phyloP scores from a whole-genome alignment of 2,329 filamentous ascomycete genomes.

The Phialocephala subalpina region DNA sequence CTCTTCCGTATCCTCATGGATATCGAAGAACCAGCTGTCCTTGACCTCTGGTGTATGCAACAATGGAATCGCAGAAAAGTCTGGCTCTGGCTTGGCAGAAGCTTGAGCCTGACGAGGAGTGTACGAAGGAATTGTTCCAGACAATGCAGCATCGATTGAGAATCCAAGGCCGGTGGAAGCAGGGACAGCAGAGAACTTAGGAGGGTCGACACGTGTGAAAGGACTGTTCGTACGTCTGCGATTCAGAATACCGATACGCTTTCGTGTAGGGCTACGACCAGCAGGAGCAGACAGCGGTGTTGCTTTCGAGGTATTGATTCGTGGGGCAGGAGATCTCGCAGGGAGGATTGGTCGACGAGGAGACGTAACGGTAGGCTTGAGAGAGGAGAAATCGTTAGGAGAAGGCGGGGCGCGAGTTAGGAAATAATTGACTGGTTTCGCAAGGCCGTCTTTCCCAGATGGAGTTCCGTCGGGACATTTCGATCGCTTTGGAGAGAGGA shows the following conservation, averaged over 20 bases:
- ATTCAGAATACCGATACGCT: slow-evolving; percentile 73
- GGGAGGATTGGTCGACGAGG: slow-evolving; percentile 53
- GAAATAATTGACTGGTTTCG: slow-evolving; percentile 44
- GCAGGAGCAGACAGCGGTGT: slow-evolving; percentile 72
- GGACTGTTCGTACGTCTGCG: slow-evolving; percentile 70
- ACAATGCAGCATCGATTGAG: slow-evolving; percentile 84
- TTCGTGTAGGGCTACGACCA: slow-evolving; percentile 82
- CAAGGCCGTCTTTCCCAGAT: slow-evolving; percentile 34
- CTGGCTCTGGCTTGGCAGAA: slow-evolving; percentile 29
- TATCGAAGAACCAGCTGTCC: slow-evolving; percentile 88
- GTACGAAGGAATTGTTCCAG: slow-evolving; percentile 75
- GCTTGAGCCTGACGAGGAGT: slow-evolving; percentile 47
- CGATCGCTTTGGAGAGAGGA: slow-evolving; percentile 61
- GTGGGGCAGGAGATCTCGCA: slow-evolving; percentile 60
- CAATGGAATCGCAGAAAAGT: slow-evolving; percentile 32
- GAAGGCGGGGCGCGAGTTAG: slow-evolving; percentile 45
- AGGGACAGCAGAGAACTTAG: slow-evolving; percentile 61
- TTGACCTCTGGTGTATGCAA: slow-evolving; percentile 60
- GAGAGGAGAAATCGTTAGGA: slow-evolving; percentile 38
- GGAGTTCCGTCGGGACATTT: slow-evolving; percentile 55
- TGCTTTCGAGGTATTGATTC: slow-evolving; percentile 54
- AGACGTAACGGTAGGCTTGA: slow-evolving; percentile 32
- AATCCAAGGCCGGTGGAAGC: slow-evolving; percentile 68
- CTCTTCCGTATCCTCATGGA: slow-evolving; percentile 90
- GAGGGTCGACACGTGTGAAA: slow-evolving; percentile 76